Evolutionary conservation across 352 stramenopile genomes (phyloP), one percentile per base, ranked within the genome.

Genomic region (Phytophthora cajani): DNA sequence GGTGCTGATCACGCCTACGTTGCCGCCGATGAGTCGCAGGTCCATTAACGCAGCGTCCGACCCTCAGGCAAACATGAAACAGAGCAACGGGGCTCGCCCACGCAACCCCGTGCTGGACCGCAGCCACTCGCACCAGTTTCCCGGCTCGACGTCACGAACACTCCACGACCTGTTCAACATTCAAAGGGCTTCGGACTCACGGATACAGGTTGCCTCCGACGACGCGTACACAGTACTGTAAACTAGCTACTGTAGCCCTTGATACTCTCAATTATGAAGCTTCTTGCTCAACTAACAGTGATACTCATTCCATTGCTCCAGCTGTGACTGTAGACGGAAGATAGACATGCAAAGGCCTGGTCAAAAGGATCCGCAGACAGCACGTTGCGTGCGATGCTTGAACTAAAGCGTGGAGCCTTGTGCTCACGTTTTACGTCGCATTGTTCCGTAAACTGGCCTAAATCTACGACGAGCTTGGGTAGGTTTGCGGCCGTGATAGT

Each of bases 101-200:
- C 63, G 60, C 4, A 14, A 30, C 32, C 58, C 57, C 3, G 66
- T 67, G 58, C 38, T 77, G 11, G 62, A 79, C 0, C 63, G 68
- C 4, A 64, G 55, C 30, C 67, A 76, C 38, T 70, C 52, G 0
- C 58, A 71, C 8, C 67, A 77, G 16, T 77, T 80, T 32, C 53
- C 58, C 30, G 55, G 62, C 5, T 77, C 73, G 9, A 75, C 64
- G 19, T 75, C 69, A 25, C 59, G 70, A 60, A 60, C 62, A 19
- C 61, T 78, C 2, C 74, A 78, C 46, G 66, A 73, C 23, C 71
- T 80, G 62, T 75, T 71, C 23, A 75, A 78, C 19, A 78, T 78
- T 21, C 51, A 63, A 14, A 32, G 61, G n/a, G 57, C 38, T 6
- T 72, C 73, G 0, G 57, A 65, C 6, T 54, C 54, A 1, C 55